These are phyloP conservation scores for Azolla pinnata DNA, from an alignment of 75 land plant species.

Conservation along the genomic window DNA sequence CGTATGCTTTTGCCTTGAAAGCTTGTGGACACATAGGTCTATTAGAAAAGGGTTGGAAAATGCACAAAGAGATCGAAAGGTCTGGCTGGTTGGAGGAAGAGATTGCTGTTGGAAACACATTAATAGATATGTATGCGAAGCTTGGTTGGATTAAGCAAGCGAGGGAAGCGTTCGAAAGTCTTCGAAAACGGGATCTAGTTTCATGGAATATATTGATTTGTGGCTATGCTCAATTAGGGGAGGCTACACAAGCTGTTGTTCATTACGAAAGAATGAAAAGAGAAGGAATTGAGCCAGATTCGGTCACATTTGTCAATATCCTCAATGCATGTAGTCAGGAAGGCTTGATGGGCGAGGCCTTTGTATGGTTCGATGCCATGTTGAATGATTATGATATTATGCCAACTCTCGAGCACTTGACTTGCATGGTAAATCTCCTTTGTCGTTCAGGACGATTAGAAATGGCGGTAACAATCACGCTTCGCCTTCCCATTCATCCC, in stretches of 20 bases:
- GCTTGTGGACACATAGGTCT: slow-evolving; percentile 38
- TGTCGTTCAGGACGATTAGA: slow-evolving; percentile 3
- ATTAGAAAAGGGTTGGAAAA: slow-evolving; percentile 30
- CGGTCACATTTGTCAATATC: slow-evolving; percentile 41
- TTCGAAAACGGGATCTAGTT: slow-evolving; percentile 31
- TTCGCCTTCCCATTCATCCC: background rate
- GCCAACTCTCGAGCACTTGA: slow-evolving; percentile 3
- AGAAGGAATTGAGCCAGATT: slow-evolving; percentile 28
- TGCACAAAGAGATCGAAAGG: slow-evolving; percentile 29
- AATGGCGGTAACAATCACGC: background rate
- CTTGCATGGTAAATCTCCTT: background rate
- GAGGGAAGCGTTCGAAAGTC: slow-evolving; percentile 26
- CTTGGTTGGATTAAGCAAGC: slow-evolving; percentile 37
- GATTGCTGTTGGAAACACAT: slow-evolving; percentile 38
- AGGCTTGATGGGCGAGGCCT: background rate
- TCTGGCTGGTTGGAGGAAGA: slow-evolving; percentile 19
- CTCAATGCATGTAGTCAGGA: slow-evolving; percentile 18
- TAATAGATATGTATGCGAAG: slow-evolving; percentile 49
- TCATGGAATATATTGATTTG: slow-evolving; percentile 51
- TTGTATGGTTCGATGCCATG: background rate
- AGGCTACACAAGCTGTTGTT: slow-evolving; percentile 19
- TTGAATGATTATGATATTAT: background rate
- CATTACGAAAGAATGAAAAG: slow-evolving; percentile 28
- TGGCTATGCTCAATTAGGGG: slow-evolving; percentile 30
- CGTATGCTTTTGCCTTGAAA: slow-evolving; percentile 36